Evolutionary conservation across 257 asterid genomes (phyloP).

Genomic region (Rhazya stricta): DNA sequence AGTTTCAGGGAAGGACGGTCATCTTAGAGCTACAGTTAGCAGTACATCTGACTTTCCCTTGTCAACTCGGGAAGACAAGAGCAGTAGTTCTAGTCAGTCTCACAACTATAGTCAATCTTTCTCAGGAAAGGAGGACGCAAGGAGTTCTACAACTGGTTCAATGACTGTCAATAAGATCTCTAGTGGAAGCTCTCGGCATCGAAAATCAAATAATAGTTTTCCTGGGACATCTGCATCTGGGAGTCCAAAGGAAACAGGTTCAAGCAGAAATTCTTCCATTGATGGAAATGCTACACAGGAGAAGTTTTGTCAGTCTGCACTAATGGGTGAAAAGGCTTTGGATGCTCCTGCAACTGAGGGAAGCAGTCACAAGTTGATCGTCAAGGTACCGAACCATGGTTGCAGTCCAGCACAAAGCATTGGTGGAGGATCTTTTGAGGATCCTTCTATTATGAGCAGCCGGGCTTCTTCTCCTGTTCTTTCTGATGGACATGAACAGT

Average conservation of each 20-base stretch:
- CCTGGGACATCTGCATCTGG: constrained; percentile 37
- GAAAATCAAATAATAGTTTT: constrained; percentile 39
- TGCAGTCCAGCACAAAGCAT: constrained; percentile 39
- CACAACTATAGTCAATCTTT: constrained; percentile 33
- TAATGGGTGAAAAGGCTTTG: constrained; percentile 36
- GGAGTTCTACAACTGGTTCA: constrained; percentile 45
- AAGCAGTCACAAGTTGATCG: constrained; percentile 60
- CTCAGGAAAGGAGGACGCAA: constrained; percentile 57
- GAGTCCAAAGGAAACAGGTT: constrained; percentile 48
- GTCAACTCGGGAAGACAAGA: constrained; percentile 57
- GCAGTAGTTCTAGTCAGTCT: constrained; percentile 71
- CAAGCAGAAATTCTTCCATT: constrained; percentile 40
- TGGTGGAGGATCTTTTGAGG: constrained; percentile 35
- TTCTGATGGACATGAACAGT: constrained; percentile 29
- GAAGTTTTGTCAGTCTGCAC: constrained; percentile 39
- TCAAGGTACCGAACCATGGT: constrained; percentile 59
- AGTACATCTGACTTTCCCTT: constrained; percentile 45
- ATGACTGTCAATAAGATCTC: constrained; percentile 44
- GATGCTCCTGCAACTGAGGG: constrained; percentile 45
- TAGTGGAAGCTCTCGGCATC: constrained; percentile 39
- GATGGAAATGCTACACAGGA: constrained; percentile 41
- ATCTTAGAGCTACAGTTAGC: constrained; percentile 30
- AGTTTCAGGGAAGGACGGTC: constrained; percentile 57
- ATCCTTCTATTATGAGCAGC: constrained; percentile 30
- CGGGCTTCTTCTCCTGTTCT: constrained; percentile 41